These are phyloP conservation scores for Rhodomyrtus psidioides DNA, from an alignment of 441 rosid species.

Conservation along the genomic window DNA sequence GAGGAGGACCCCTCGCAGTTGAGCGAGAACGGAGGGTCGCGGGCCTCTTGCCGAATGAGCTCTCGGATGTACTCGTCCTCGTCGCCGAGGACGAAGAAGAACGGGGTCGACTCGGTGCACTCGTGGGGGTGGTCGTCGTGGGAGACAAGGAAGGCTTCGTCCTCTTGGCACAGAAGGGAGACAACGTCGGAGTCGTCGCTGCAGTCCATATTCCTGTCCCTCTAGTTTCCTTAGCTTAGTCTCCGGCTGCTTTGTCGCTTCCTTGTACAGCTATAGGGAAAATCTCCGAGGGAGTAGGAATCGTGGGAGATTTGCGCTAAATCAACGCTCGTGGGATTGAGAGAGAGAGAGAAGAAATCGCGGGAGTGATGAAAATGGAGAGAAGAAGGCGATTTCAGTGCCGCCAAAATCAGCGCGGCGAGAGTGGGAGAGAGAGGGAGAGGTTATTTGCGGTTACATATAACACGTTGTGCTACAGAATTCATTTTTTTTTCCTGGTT, in stretches of 20 bases:
- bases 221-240: neutral
- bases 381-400: conserved; percentile 53
- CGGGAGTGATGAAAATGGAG: neutral
- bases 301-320: conserved; percentile 17
- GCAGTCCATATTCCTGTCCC: neutral
- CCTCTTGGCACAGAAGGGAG: conserved; percentile 65
- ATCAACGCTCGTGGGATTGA: conserved; percentile 17
- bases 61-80: conserved; percentile 39
- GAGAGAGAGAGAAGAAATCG: conserved; percentile 6
- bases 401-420: conserved; percentile 84
- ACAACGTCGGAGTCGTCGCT: conserved; percentile 25
- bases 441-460: conserved; percentile 40
- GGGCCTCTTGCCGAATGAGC: conserved; percentile 39
- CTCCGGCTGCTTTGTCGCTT: conserved; percentile 15
- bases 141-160: conserved; percentile 29
- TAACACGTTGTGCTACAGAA: neutral
- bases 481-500: neutral
- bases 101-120: neutral
- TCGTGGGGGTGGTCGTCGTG: neutral
- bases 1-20: neutral
- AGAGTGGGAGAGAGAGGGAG: neutral
- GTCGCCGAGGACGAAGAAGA: conserved; percentile 16
- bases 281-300: conserved; percentile 8
- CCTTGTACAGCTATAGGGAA: conserved; percentile 1
- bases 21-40: conserved; percentile 7